Evolutionary conservation across 345 rosid genomes (phyloP).

Genomic region (Camelina hispida): DNA sequence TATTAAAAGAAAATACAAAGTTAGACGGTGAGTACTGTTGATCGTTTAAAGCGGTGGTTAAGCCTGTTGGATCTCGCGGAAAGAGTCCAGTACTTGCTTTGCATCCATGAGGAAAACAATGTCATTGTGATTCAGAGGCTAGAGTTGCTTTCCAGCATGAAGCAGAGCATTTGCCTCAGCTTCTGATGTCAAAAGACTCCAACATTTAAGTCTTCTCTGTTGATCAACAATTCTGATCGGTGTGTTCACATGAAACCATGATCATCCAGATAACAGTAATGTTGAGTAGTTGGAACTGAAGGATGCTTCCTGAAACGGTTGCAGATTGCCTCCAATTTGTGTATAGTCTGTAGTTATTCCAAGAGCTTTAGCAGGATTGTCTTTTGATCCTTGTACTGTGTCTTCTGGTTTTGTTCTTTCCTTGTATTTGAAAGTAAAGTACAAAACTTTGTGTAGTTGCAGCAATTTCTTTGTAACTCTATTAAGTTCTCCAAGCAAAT

Average conservation of each 20-base stretch:
- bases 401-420: background rate
- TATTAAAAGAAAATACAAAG: background rate
- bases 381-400: too few relatives aligned
- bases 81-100: background rate
- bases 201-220: background rate
- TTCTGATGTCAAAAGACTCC: background rate
- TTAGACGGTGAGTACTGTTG: background rate
- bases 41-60: background rate
- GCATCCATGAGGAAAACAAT: background rate
- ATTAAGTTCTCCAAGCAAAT: background rate
- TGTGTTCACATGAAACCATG: background rate
- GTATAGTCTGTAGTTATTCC: background rate
- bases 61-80: background rate
- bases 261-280: background rate
- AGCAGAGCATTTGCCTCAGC: background rate
- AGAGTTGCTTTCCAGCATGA: background rate
- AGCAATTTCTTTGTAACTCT: background rate
- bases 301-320: background rate
- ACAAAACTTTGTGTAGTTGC: background rate
- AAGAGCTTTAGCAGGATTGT: too few relatives aligned
- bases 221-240: background rate
- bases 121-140: background rate
- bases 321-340: background rate
- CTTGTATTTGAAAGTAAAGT: background rate
- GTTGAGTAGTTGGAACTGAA: background rate